Evolutionary conservation across 139 green algal species (phyloP).

Genomic region (Closterium sp.): DNA sequence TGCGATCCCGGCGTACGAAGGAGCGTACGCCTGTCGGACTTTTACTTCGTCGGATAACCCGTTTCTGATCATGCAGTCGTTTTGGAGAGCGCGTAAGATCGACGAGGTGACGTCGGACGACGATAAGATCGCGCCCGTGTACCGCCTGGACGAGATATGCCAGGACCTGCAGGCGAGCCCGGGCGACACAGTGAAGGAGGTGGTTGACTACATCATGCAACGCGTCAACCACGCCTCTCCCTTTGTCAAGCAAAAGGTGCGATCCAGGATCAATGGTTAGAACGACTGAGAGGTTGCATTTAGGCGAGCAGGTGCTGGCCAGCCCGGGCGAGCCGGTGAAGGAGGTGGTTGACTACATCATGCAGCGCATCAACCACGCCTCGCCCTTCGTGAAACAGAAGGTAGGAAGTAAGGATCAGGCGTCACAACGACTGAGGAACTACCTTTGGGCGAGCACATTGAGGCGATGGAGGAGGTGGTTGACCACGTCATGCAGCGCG

Average conservation of each 20-base stretch:
- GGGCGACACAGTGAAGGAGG: constrained; percentile 36
- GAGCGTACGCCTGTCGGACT: no score
- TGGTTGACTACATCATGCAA: constrained; percentile 48
- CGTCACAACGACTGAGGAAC: constrained; percentile 39
- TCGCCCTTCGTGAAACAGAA: constrained; percentile 49
- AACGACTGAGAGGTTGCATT: no score
- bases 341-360: constrained; percentile 43
- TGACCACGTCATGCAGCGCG: constrained; percentile 37
- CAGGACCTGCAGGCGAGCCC: background rate
- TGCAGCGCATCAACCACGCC: constrained; percentile 37
- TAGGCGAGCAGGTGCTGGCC: no score
- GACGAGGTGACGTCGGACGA: constrained; percentile 35
- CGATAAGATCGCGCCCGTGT: constrained; percentile 48
- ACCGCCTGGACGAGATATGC: constrained; percentile 46
- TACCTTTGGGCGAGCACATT: no score
- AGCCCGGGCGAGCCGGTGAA: constrained; percentile 47
- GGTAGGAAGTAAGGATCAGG: background rate
- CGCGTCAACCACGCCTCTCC: constrained; percentile 38
- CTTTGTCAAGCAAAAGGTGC: constrained; percentile 49
- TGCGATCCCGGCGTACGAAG: no score
- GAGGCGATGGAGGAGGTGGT: no score
- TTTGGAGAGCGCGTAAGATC: constrained; percentile 1
- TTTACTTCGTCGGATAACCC: background rate
- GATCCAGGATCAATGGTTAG: background rate
- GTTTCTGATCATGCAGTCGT: background rate